Conservation (phyloP, 495 filamentous ascomycete genomes). For the Penicillium fimorum region DNA sequence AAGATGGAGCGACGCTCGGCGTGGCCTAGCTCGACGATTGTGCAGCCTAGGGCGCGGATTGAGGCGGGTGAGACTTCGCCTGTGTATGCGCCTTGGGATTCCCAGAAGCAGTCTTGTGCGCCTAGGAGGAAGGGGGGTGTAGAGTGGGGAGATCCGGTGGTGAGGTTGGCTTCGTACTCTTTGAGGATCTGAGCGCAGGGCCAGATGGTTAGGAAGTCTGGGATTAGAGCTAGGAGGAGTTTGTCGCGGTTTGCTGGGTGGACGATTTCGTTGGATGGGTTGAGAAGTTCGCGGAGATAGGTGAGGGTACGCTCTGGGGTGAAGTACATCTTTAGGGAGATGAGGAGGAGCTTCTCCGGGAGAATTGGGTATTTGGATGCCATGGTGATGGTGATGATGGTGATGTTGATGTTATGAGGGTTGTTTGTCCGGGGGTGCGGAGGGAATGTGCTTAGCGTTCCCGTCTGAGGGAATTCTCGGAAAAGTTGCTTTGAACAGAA, state of each 20-base stretch:
- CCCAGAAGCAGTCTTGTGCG: conserved; percentile 71
- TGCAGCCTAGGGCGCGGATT: conserved; percentile 61
- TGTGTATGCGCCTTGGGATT: conserved; percentile 64
- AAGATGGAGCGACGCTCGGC: conserved; percentile 71
- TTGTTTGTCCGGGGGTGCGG: conserved; percentile 6
- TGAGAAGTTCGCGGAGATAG: conserved; percentile 60
- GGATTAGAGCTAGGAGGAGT: conserved; percentile 81
- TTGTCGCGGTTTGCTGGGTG: conserved; percentile 58
- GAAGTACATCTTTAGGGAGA: conserved; percentile 86
- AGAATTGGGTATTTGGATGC: conserved; percentile 42
- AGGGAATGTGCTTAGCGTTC: neutral
- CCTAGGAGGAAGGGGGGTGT: conserved; percentile 58
- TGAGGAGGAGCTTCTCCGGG: conserved; percentile 68
- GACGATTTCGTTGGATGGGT: conserved; percentile 41
- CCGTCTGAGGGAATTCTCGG: neutral
- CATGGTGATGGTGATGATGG: conserved; percentile 20
- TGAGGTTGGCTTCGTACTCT: conserved; percentile 33
- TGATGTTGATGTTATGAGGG: conserved; percentile 14
- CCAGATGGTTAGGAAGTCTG: conserved; percentile 69
- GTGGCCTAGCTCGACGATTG: conserved; percentile 74
- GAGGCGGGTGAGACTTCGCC: conserved; percentile 71
- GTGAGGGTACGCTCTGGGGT: conserved; percentile 58
- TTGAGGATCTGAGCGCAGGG: conserved; percentile 52
- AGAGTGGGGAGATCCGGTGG: conserved; percentile 15
- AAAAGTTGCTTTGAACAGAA: neutral